phyloP scores from a whole-genome alignment of 2,329 filamentous ascomycete species.

The Trichoderma sp. region DNA sequence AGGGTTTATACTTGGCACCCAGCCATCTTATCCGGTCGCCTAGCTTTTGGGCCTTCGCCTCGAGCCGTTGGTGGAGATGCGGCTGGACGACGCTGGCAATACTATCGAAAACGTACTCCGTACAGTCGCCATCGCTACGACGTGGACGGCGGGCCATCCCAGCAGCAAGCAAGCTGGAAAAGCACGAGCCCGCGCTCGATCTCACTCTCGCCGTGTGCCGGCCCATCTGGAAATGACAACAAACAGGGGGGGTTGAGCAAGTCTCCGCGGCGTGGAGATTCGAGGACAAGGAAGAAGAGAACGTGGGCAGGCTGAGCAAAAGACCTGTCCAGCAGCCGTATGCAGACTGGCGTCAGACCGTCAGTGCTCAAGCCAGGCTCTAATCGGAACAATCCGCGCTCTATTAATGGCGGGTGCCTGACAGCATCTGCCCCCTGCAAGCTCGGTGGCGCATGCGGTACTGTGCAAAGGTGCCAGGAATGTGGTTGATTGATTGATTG shows the following conservation, averaged over 20 bases:
- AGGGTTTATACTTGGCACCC: not conserved
- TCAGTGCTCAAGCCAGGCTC: not conserved
- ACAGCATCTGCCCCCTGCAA: not conserved
- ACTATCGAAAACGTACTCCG: not conserved
- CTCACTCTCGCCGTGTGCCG: not conserved
- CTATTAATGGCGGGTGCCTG: constrained; percentile 14
- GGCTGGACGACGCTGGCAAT: not conserved
- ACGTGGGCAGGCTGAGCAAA: not conserved
- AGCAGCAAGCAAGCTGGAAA: not conserved
- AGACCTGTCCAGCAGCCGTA: not conserved
- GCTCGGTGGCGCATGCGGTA: not conserved
- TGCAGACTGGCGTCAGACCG: not conserved
- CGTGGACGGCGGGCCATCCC: not conserved
- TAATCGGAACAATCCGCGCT: not conserved
- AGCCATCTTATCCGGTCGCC: not conserved
- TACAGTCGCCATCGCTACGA: constrained; percentile 2
- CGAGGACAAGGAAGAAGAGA: not conserved
- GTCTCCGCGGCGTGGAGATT: not conserved
- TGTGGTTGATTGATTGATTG: no score
- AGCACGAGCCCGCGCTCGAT: not conserved
- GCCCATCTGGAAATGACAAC: not conserved
- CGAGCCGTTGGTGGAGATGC: not conserved
- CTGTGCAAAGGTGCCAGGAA: not conserved
- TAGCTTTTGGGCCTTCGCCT: not conserved
- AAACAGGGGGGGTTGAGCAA: not conserved